Conservation (phyloP, 768 basidiomycete genomes). For the Boletus reticulatus region DNA sequence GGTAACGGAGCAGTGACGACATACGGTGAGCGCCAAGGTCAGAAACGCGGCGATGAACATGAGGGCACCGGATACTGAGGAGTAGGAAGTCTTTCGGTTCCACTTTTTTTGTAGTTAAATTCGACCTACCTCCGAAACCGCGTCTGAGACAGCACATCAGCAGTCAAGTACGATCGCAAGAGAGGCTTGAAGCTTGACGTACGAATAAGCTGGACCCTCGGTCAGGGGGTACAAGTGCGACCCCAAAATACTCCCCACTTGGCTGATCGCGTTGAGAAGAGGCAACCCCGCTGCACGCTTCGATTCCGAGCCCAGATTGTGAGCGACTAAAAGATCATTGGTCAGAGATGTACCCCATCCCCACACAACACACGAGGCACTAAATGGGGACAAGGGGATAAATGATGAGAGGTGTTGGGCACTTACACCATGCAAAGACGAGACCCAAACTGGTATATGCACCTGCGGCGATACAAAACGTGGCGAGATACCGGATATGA, state of each 20-base stretch:
- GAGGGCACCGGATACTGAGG: slow-evolving; percentile 18
- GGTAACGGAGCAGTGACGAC: background rate
- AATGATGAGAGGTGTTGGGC: background rate
- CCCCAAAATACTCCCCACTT: slow-evolving; percentile 39
- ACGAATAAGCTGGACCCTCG: slow-evolving; percentile 40
- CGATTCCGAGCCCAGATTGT: slow-evolving; percentile 44
- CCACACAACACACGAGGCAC: background rate
- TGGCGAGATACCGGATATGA: slow-evolving; percentile 44
- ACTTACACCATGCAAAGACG: slow-evolving; percentile 48
- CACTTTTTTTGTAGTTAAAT: background rate
- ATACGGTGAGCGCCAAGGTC: slow-evolving; percentile 21
- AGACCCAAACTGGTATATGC: slow-evolving; percentile 46
- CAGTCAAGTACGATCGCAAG: background rate
- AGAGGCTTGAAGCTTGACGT: background rate
- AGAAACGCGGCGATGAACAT: slow-evolving; percentile 23
- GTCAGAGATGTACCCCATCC: background rate
- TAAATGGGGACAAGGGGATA: background rate
- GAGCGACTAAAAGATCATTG: slow-evolving; percentile 30
- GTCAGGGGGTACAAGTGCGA: slow-evolving; percentile 42
- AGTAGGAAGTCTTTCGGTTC: background rate
- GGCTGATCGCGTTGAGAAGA: slow-evolving; percentile 42
- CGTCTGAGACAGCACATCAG: slow-evolving; percentile 4
- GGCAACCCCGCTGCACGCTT: slow-evolving; percentile 43
- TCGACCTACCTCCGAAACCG: slow-evolving; percentile 16
- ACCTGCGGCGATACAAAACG: slow-evolving; percentile 44